These are phyloP conservation scores for Fusarium secorum DNA, from an alignment of 2,329 filamentous ascomycete genomes.

Conservation along the genomic window DNA sequence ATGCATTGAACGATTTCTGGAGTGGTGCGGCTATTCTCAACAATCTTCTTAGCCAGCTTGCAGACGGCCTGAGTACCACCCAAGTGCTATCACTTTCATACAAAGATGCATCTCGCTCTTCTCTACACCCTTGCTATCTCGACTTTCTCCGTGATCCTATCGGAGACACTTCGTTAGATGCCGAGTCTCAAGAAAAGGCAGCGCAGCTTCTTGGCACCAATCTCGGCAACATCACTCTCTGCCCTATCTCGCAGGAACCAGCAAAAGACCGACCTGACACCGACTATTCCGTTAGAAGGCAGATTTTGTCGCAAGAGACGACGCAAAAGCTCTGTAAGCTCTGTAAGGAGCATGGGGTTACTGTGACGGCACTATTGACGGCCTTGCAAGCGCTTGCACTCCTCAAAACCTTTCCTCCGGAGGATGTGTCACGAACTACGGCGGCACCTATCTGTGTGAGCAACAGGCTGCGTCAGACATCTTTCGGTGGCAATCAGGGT, in stretches of 20 bases:
- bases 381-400: not conserved
- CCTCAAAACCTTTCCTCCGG: not conserved
- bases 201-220: constrained; percentile 1
- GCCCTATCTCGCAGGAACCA: not conserved
- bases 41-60: not conserved
- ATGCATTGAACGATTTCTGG: constrained; percentile 10
- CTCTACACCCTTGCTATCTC: not conserved
- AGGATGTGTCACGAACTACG: not conserved
- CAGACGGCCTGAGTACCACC: not conserved
- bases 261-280: not conserved
- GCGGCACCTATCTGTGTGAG: constrained; percentile 4
- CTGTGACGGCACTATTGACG: not conserved
- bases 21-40: not conserved
- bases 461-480: not conserved
- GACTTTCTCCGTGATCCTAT: not conserved
- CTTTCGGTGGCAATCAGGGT: not conserved
- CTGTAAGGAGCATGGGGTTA: not conserved
- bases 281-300: not conserved
- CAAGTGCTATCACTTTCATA: not conserved
- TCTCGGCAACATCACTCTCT: not conserved
- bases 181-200: not conserved
- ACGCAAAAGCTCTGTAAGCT: not conserved
- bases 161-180: not conserved
- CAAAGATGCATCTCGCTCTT: not conserved
- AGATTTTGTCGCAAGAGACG: not conserved